Conservation (phyloP, 345 rosid species). For the Ailanthus altissimus region DNA sequence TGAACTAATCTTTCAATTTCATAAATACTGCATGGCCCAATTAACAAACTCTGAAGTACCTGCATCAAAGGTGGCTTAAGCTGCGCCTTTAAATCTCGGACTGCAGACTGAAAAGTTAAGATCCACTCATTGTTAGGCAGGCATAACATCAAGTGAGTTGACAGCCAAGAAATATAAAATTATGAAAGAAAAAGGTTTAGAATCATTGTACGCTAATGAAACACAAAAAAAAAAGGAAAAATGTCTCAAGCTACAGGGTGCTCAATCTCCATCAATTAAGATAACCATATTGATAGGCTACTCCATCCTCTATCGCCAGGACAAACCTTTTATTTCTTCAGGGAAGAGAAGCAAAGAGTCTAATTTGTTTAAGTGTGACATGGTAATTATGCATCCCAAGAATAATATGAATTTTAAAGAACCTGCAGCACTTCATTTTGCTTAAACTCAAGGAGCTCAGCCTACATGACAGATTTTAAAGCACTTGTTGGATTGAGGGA, state of each 20-base stretch:
- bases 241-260: not conserved
- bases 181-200: not conserved
- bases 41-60: conserved; percentile 43
- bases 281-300: not conserved
- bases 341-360: not conserved
- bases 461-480: not conserved
- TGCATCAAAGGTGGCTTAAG: conserved; percentile 98
- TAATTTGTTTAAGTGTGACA: not conserved
- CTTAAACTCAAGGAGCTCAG: not conserved
- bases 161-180: not conserved
- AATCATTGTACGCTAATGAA: not conserved
- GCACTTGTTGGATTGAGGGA: not conserved
- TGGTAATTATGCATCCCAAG: not conserved
- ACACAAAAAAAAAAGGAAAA: not conserved
- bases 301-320: not conserved
- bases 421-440: not conserved
- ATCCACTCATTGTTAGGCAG: conserved; percentile 5
- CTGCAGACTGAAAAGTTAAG: conserved; percentile 68
- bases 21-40: not conserved
- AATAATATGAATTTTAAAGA: conserved; percentile 1
- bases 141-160: not conserved
- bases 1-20: not conserved
- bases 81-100: conserved; percentile 87
- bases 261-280: not conserved
- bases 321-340: not conserved